Conservation (phyloP, 148 eudicot species). For the Amaranthus hypochondriacus region DNA sequence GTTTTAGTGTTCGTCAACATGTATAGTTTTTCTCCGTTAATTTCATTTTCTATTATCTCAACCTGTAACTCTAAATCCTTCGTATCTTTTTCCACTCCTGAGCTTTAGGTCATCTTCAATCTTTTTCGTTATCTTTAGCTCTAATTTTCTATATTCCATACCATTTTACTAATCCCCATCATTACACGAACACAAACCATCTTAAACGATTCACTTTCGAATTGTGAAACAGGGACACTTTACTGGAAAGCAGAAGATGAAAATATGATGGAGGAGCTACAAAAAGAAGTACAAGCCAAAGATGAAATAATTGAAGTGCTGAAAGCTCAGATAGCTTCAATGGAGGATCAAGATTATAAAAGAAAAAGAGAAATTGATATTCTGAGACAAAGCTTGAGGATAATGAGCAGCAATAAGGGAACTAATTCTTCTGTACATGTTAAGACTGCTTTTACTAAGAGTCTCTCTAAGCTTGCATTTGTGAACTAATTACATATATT, state of each 20-base stretch:
- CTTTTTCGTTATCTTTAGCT: too few relatives aligned
- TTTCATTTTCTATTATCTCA: too few relatives aligned
- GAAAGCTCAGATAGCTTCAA: conserved; percentile 36
- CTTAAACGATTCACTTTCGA: neutral
- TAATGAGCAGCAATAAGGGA: conserved; percentile 43
- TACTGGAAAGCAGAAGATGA: conserved; percentile 46
- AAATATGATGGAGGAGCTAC: conserved; percentile 41
- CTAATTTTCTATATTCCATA: too few relatives aligned
- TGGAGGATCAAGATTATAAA: conserved; percentile 46
- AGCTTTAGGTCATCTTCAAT: too few relatives aligned
- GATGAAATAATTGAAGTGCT: conserved; percentile 50
- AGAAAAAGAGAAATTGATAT: conserved; percentile 63
- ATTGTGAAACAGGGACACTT: conserved; percentile 28
- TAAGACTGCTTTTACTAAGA: neutral
- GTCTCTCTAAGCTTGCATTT: conserved; percentile 19
- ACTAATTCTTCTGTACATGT: conserved; percentile 18
- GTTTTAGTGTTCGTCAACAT: too few relatives aligned
- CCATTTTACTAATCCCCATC: too few relatives aligned
- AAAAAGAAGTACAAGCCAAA: conserved; percentile 45
- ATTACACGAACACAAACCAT: too few relatives aligned
- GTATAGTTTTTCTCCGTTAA: too few relatives aligned
- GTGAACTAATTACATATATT: conserved; percentile 10
- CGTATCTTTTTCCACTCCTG: too few relatives aligned
- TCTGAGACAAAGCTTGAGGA: conserved; percentile 62
- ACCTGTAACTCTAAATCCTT: too few relatives aligned